Conservation (phyloP, 2,329 filamentous ascomycete species). For the Beauveria asiatica region DNA sequence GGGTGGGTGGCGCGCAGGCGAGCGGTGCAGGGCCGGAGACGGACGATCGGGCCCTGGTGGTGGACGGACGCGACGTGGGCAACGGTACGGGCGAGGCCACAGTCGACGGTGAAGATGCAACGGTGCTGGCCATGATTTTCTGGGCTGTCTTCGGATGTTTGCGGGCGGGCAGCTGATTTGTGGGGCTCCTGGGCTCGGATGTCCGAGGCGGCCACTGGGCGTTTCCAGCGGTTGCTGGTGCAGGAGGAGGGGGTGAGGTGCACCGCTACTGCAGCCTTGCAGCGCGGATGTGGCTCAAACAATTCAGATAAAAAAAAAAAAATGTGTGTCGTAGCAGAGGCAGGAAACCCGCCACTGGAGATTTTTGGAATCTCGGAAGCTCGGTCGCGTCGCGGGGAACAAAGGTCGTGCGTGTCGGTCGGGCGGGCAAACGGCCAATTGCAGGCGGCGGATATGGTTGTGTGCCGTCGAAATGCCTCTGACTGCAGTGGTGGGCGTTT, state of each 20-base stretch:
- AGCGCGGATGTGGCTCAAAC: not conserved
- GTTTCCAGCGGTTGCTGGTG: not conserved
- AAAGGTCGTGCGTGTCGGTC: not conserved
- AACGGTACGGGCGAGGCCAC: constrained; percentile 18
- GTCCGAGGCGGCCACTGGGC: constrained; percentile 8
- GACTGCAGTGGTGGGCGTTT: not conserved
- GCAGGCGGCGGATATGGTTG: not conserved
- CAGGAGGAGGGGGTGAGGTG: not conserved
- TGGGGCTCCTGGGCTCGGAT: constrained; percentile 9
- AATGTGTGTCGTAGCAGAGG: not conserved
- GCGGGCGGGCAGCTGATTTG: constrained; percentile 11
- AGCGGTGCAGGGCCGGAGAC: constrained; percentile 1
- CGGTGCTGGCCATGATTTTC: constrained; percentile 14
- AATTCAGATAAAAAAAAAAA: not conserved
- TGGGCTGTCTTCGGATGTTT: constrained; percentile 9
- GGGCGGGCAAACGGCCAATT: constrained; percentile 3
- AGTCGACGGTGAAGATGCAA: constrained; percentile 15
- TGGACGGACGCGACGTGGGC: constrained; percentile 12
- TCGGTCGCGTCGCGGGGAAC: not conserved
- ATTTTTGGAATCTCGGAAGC: not conserved
- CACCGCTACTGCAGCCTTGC: constrained; percentile 5
- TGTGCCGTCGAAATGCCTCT: not conserved
- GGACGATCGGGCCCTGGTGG: not conserved
- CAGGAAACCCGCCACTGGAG: not conserved
- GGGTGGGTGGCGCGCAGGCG: constrained; percentile 14